These are phyloP conservation scores for Grigorovia humatica DNA, from an alignment of 805 yeast species.

Conservation along the genomic window DNA sequence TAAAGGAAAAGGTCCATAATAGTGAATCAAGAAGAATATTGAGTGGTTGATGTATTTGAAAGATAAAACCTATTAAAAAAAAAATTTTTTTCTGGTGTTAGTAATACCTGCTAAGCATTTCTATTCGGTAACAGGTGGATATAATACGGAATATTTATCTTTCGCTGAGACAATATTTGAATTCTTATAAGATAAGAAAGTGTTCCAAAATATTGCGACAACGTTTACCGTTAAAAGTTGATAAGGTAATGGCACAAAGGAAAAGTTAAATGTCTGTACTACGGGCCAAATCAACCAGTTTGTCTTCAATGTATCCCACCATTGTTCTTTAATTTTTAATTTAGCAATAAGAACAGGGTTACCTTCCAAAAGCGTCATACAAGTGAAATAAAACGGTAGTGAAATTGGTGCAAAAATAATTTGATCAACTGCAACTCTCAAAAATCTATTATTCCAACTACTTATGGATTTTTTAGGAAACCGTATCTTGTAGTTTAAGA, in stretches of 20 bases:
- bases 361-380: conserved; percentile 60
- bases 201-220: conserved; percentile 75
- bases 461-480: conserved; percentile 27
- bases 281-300: conserved; percentile 91
- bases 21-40: too few relatives aligned
- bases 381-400: conserved; percentile 59
- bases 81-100: too few relatives aligned
- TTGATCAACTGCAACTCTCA: conserved; percentile 63
- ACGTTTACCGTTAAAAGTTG: conserved; percentile 60
- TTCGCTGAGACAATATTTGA: conserved; percentile 23
- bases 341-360: conserved; percentile 32
- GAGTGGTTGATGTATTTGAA: too few relatives aligned
- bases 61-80: too few relatives aligned
- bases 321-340: conserved; percentile 38
- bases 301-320: conserved; percentile 56
- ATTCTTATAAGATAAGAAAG: conserved; percentile 58
- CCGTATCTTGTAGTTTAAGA: conserved; percentile 34
- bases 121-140: conserved; percentile 34
- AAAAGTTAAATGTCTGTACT: conserved; percentile 71
- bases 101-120: background rate
- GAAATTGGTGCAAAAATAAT: conserved; percentile 66
- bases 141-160: conserved; percentile 24
- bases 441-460: conserved; percentile 28
- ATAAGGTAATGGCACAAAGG: conserved; percentile 60
- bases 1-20: too few relatives aligned